Evolutionary conservation across 306 rosid species (phyloP), one percentile per base, ranked within the genome.

Genomic region (Hylodesmum podocarpum): DNA sequence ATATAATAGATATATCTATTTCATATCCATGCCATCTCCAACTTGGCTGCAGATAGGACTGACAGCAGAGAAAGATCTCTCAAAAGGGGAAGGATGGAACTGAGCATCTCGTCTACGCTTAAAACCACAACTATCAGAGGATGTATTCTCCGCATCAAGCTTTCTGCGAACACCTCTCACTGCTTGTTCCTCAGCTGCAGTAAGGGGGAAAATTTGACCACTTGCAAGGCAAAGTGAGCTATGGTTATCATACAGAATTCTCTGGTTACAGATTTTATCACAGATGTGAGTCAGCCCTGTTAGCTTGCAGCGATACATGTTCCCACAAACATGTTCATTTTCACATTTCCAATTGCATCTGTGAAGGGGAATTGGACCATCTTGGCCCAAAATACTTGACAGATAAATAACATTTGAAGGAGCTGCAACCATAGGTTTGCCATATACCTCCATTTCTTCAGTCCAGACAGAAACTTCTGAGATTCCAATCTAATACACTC

Each of bases 271-370:
- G 93, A 92, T 96, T 78, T 92, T 92, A 88, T 96, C 99, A 75
- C 99, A 96, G 79, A 96, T 96, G 94, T 96, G 99, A 82, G 97
- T 96, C 78, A 91, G 86, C 72, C 97, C 97, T 62, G 99, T 92
- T 69, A 88, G 82, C 87, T 91, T 96, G 91, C 99, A 96, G 85
- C 90, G 89, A 76, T 91, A 96, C 96, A 92, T 92, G 80, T 96
- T 96, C 68, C 97, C 99, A 55, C 92, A 92, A 54, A 96, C 90
- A 82, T 85, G 92, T 76, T 96, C 99, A 10, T 96, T 96, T 83
- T 89, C 79, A 83, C 99, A 96, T 81, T 92, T 96, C 93, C 94
- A 88, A 86, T 96, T 91, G 80, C 98, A 96, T 84, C 88, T 96
- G 92, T 96, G 99, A 75, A 81, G 89, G 34, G 86, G 69, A 76